These are phyloP conservation scores for Pezicula rhizophila DNA, from an alignment of 2,329 filamentous ascomycete genomes.

Conservation along the genomic window DNA sequence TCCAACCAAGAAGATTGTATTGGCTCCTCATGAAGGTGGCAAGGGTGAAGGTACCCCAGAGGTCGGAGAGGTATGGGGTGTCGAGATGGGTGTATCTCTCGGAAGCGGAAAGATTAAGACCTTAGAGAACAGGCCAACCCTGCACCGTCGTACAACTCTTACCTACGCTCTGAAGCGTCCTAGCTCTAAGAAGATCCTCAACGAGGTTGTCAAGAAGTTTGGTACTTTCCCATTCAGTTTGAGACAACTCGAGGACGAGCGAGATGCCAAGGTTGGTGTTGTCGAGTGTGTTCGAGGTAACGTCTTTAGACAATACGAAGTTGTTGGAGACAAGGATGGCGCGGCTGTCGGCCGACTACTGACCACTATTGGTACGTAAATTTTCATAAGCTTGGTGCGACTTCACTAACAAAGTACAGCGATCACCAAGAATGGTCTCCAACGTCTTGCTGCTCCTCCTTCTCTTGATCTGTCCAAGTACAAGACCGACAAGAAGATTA, in stretches of 20 bases:
- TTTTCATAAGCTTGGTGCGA: background rate
- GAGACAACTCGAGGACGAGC: constrained; percentile 93
- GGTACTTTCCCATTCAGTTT: constrained; percentile 96
- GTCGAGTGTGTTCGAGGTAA: constrained; percentile 92
- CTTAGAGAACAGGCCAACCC: constrained; percentile 78
- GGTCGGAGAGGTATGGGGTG: constrained; percentile 92
- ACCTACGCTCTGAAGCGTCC: constrained; percentile 93
- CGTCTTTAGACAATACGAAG: constrained; percentile 92
- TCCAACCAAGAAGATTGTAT: constrained; percentile 82
- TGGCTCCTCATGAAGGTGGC: constrained; percentile 77
- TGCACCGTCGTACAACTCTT: constrained; percentile 87
- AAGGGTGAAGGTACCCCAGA: constrained; percentile 89
- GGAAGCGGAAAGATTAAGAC: constrained; percentile 94
- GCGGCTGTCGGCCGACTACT: constrained; percentile 79
- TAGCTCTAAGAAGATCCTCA: constrained; percentile 85
- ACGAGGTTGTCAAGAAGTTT: constrained; percentile 95
- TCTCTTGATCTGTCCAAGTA: constrained; percentile 72
- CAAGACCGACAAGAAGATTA: constrained; percentile 97
- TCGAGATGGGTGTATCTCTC: constrained; percentile 88
- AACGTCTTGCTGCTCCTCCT: constrained; percentile 73
- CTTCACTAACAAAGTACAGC: constrained; percentile 45
- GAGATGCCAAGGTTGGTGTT: constrained; percentile 89
- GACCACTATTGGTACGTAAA: constrained; percentile 80
- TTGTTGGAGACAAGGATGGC: constrained; percentile 88
- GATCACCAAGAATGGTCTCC: constrained; percentile 95